These are phyloP conservation scores for Bretziella fagacearum DNA, from an alignment of 2,329 filamentous ascomycete genomes.

Conservation along the genomic window DNA sequence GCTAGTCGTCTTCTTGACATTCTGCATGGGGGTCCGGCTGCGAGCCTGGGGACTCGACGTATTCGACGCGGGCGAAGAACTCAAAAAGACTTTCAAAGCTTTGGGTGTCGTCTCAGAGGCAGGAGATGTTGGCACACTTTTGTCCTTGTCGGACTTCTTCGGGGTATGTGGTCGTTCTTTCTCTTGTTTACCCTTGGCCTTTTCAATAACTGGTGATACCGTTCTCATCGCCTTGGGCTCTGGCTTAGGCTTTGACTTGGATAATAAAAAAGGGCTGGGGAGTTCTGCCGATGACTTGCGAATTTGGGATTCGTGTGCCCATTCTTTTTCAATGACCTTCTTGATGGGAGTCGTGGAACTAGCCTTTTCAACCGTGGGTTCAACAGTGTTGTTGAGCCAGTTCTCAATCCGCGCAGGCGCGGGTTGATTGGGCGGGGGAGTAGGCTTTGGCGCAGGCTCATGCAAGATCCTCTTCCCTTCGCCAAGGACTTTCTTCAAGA, in stretches of 20 bases:
- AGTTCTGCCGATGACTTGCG: slow-evolving; percentile 11
- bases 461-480: slow-evolving; percentile 48
- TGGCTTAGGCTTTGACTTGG: not conserved
- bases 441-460: slow-evolving; percentile 32
- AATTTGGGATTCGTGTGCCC: slow-evolving; percentile 14
- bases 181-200: slow-evolving; percentile 16
- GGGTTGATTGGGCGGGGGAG: slow-evolving; percentile 34
- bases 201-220: not conserved
- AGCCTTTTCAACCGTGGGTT: slow-evolving; percentile 38
- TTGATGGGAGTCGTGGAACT: slow-evolving; percentile 18
- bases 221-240: not conserved
- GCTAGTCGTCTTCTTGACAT: slow-evolving; percentile 20
- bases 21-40: slow-evolving; percentile 15
- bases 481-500: slow-evolving; percentile 46
- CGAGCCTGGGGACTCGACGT: not conserved
- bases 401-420: slow-evolving; percentile 40
- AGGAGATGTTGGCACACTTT: not conserved
- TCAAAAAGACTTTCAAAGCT: slow-evolving; percentile 4
- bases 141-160: slow-evolving; percentile 8
- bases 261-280: not conserved
- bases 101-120: slow-evolving; percentile 1
- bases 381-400: slow-evolving; percentile 45
- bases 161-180: slow-evolving; percentile 1
- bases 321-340: slow-evolving; percentile 23
- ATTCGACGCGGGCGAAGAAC: slow-evolving; percentile 14